Conservation (phyloP, 148 eudicot species). For the Arctostaphylos glauca region DNA sequence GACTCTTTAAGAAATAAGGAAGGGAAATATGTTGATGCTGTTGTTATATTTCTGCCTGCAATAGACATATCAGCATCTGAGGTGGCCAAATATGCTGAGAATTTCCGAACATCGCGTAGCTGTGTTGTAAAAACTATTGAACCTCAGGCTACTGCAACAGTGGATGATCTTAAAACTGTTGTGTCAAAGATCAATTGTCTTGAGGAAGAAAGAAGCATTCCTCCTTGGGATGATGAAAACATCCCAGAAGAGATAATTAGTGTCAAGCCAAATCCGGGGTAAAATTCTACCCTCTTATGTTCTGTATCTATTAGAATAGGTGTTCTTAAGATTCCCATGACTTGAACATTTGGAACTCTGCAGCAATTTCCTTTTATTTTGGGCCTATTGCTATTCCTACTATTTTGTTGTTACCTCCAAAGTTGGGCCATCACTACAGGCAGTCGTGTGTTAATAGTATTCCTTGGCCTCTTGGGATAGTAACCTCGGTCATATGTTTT, state of each 20-base stretch:
- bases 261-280: conserved; percentile 68
- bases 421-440: background rate
- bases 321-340: background rate
- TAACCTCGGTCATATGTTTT: conserved; percentile 8
- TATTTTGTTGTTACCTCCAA: background rate
- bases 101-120: conserved; percentile 53
- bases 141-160: conserved; percentile 62
- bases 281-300: conserved; percentile 18
- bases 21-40: background rate
- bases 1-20: background rate
- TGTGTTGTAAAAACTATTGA: conserved; percentile 78
- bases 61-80: conserved; percentile 68
- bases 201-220: conserved; percentile 48
- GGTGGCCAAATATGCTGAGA: conserved; percentile 64
- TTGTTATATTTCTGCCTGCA: conserved; percentile 12
- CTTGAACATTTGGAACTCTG: background rate
- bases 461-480: background rate
- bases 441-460: background rate
- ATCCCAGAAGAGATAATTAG: conserved; percentile 80
- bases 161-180: conserved; percentile 51
- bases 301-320: background rate
- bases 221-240: conserved; percentile 74
- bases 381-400: background rate
- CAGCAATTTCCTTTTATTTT: background rate
- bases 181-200: conserved; percentile 51